Conservation (phyloP, 768 basidiomycete species). For the Auriscalpium vulgare region DNA sequence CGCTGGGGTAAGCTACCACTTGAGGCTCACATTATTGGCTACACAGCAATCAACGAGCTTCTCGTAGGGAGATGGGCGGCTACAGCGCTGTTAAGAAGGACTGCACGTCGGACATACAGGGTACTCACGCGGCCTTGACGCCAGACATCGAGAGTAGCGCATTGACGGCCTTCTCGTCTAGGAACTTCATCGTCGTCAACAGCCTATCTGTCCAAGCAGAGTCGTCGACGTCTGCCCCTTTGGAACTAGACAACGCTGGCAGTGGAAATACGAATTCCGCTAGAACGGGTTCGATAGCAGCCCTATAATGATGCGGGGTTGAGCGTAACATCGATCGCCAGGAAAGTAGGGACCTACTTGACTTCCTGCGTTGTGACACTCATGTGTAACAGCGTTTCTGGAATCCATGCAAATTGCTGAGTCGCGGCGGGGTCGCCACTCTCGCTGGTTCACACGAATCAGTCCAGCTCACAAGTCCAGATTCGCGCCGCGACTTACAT, state of each 20-base stretch:
- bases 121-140: constrained; percentile 53
- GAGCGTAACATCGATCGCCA: neutral
- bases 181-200: constrained; percentile 58
- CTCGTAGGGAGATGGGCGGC: constrained; percentile 65
- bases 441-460: constrained; percentile 43
- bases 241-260: constrained; percentile 37
- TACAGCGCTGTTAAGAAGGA: constrained; percentile 17
- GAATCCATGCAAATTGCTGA: constrained; percentile 89
- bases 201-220: constrained; percentile 79
- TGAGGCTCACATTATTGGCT: constrained; percentile 69
- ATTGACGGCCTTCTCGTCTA: constrained; percentile 52
- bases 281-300: constrained; percentile 58
- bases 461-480: too few species aligned
- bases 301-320: constrained; percentile 25
- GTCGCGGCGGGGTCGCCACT: constrained; percentile 66
- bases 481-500: constrained; percentile 46
- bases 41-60: constrained; percentile 67
- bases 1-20: neutral
- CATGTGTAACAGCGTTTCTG: constrained; percentile 57
- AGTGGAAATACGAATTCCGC: constrained; percentile 79
- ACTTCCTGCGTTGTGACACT: constrained; percentile 46
- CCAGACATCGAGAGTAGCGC: constrained; percentile 54
- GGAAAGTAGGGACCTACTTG: constrained; percentile 33
- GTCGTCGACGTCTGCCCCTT: constrained; percentile 59
- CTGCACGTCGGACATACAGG: neutral